These are phyloP conservation scores for Coccomyxa sp. DNA, from an alignment of 139 green algal species.

Conservation along the genomic window DNA sequence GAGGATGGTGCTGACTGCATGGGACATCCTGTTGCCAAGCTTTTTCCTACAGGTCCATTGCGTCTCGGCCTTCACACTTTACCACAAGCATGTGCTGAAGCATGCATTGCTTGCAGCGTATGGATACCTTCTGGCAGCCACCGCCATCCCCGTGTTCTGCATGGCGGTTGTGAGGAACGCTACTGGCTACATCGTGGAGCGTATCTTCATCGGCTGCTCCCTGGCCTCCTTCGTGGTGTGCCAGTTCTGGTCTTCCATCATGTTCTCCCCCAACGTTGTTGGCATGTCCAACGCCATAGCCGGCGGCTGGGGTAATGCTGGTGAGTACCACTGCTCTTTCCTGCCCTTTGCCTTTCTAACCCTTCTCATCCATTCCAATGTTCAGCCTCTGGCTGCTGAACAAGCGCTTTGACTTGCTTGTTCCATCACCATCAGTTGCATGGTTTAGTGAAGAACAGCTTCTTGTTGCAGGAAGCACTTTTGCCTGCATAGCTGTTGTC, in stretches of 20 bases:
- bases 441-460: too few relatives aligned
- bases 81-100: background rate
- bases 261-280: constrained; percentile 89
- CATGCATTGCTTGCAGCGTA: constrained; percentile 19
- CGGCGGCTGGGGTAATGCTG: constrained; percentile 87
- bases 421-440: too few relatives aligned
- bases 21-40: background rate
- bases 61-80: background rate
- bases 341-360: too few relatives aligned
- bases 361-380: too few relatives aligned
- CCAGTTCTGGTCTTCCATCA: constrained; percentile 82
- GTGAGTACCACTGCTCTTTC: constrained; percentile 6
- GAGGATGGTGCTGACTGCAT: background rate
- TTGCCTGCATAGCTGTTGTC: too few relatives aligned
- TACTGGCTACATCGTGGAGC: constrained; percentile 62
- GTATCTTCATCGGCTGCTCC: constrained; percentile 79
- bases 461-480: background rate
- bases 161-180: constrained; percentile 50
- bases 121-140: constrained; percentile 56
- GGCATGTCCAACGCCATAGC: constrained; percentile 85
- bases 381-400: too few relatives aligned
- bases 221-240: constrained; percentile 84
- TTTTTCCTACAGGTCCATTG: background rate
- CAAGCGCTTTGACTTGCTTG: too few relatives aligned
- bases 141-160: constrained; percentile 61